Evolutionary conservation across 768 basidiomycete species (phyloP).

Genomic region (Trametes coccinea): DNA sequence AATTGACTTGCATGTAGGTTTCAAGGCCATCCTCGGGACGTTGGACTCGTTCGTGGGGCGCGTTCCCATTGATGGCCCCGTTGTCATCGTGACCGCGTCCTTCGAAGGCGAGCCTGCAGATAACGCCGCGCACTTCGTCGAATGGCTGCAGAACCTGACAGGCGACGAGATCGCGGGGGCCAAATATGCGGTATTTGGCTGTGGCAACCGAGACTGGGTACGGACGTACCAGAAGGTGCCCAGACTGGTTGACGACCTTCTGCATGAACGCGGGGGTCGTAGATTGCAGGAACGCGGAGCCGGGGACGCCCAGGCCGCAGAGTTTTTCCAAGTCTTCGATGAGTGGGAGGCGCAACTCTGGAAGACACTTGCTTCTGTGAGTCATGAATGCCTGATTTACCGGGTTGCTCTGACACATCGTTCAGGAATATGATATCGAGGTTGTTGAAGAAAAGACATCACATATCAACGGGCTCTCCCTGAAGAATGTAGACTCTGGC

Average conservation of each 20-base stretch:
- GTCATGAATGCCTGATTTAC: neutral
- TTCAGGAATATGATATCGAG: slow-evolving; percentile 36
- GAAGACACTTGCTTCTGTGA: slow-evolving; percentile 37
- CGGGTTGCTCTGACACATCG: neutral
- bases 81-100: slow-evolving; percentile 47
- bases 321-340: slow-evolving; percentile 48
- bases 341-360: slow-evolving; percentile 43
- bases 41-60: slow-evolving; percentile 41
- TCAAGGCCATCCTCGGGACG: slow-evolving; percentile 39
- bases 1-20: slow-evolving; percentile 32
- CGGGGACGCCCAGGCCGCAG: slow-evolving; percentile 44
- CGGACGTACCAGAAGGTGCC: slow-evolving; percentile 50
- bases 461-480: slow-evolving; percentile 26
- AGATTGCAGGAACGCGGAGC: slow-evolving; percentile 40
- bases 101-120: slow-evolving; percentile 54
- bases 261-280: slow-evolving; percentile 37
- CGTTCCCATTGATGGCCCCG: slow-evolving; percentile 45
- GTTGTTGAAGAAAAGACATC: slow-evolving; percentile 13
- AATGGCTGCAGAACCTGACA: slow-evolving; percentile 39
- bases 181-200: slow-evolving; percentile 49
- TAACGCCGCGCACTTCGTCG: slow-evolving; percentile 47
- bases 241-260: slow-evolving; percentile 38
- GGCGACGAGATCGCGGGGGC: slow-evolving; percentile 34
- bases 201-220: slow-evolving; percentile 52
- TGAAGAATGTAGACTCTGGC: slow-evolving; percentile 35